Evolutionary conservation across 495 filamentous ascomycete species (phyloP).

Genomic region (Viridothelium virens): DNA sequence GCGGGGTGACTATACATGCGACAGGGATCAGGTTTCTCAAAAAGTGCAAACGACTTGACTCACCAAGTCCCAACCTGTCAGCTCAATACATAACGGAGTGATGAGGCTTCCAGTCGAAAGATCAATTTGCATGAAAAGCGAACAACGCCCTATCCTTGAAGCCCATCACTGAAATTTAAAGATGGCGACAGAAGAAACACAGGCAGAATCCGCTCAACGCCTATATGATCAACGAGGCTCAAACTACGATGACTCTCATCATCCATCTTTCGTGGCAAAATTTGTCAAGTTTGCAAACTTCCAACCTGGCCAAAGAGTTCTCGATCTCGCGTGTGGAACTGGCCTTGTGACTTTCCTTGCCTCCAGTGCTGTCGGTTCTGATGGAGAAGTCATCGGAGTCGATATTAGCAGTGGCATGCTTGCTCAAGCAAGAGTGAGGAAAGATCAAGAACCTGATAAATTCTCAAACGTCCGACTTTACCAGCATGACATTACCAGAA

Average conservation of each 20-base stretch:
- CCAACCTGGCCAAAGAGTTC: conserved; percentile 31
- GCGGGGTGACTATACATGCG: too few relatives aligned
- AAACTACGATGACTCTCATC: conserved; percentile 27
- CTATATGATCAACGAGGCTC: conserved; percentile 22
- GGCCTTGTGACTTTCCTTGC: conserved; percentile 37
- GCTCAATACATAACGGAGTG: too few relatives aligned
- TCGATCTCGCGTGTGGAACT: conserved; percentile 43
- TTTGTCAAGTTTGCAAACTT: conserved; percentile 22
- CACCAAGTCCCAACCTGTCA: too few relatives aligned
- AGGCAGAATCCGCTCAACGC: conserved; percentile 21
- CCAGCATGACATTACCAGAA: conserved; percentile 35
- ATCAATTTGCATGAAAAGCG: not conserved
- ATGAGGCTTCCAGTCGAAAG: not conserved
- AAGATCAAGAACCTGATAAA: conserved; percentile 19
- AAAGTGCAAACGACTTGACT: too few relatives aligned
- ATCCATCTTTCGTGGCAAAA: conserved; percentile 24
- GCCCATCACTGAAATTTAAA: not conserved
- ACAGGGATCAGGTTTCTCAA: too few relatives aligned
- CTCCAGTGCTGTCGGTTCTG: conserved; percentile 29
- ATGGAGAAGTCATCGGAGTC: conserved; percentile 37
- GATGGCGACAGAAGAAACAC: conserved; percentile 9
- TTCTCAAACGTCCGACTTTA: conserved; percentile 30
- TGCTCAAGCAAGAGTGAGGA: conserved; percentile 28
- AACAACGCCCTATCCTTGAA: not conserved
- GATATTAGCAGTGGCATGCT: conserved; percentile 40